Evolutionary conservation across 1,139 yeast species (phyloP), one percentile per base, ranked within the genome.

Genomic region (Suhomyces guaymorum): DNA sequence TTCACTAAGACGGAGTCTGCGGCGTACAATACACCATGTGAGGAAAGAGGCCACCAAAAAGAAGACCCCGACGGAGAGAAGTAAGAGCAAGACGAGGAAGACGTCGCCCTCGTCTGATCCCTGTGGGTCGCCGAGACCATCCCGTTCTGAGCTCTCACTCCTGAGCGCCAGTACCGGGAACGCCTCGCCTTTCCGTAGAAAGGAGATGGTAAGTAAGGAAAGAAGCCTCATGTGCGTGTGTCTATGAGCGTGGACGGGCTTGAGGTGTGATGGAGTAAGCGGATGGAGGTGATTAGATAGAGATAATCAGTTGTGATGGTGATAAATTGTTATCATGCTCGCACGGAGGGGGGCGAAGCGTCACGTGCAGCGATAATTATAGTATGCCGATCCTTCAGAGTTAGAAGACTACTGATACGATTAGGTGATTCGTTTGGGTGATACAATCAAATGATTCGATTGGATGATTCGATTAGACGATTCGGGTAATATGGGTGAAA

Each of bases 1-100:
- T 41, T 78, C 86, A 1, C 59, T 47, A 20, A 45, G 27, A 4
- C 42, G 33, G 24, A 43, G 33, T n/a, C 44, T 31, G n/a, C 41
- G 35, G 18, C 47, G 36, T 15, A 39, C 35, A 11, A 39, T 20
- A 22, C 40, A 37, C 38, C 39, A 37, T n/a, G n/a, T n/a, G 5
- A 39, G 22, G 11, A 35, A 21, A 3, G 35, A 17, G 4, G 28
- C 24, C 11, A 37, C 23, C 17, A 39, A 21, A 8, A 37, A 18
- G 22, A 33, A 16, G 23, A 39, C 17, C 5, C 38, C 38, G n/a
- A 37, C 11, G 7, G 24, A 11, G 6, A 25, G 7, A 6, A 39
- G n/a, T 9, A 39, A 25, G 11, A 23, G 26, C 23, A 34, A 29
- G 18, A 37, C 16, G 10, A 38, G 11, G 10, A 30, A 7, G n/a